Evolutionary conservation across 176 grass and related monocot species (phyloP).

Genomic region (Zea luxurians): DNA sequence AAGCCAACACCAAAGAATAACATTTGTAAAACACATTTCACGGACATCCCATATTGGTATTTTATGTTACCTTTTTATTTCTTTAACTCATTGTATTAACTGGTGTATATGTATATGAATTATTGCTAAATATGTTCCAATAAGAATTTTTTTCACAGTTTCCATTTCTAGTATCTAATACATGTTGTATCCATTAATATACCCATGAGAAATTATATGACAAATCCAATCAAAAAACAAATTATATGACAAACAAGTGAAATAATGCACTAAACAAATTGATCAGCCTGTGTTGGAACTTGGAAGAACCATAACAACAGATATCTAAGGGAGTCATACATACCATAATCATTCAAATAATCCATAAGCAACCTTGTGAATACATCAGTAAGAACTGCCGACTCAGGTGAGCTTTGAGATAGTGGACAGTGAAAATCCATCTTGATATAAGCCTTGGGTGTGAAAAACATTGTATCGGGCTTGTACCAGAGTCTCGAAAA

Average conservation of each 20-base stretch:
- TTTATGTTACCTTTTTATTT: neutral
- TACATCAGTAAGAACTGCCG: constrained; percentile 72
- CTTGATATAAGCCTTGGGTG: constrained; percentile 74
- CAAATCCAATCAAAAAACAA: too few relatives aligned
- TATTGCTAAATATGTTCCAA: neutral
- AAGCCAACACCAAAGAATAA: neutral
- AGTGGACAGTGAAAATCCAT: constrained; percentile 93
- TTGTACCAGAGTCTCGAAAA: constrained; percentile 97
- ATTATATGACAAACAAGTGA: constrained; percentile 6
- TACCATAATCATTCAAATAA: constrained; percentile 98
- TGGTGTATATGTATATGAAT: neutral
- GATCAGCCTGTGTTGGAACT: neutral
- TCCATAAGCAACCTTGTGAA: constrained; percentile 92
- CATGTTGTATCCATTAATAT: constrained; percentile 14
- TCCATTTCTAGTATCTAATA: constrained; percentile 7
- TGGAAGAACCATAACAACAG: constrained; percentile 14
- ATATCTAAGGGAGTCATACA: constrained; percentile 16
- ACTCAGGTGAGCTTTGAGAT: constrained; percentile 70
- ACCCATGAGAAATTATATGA: constrained; percentile 3
- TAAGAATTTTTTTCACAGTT: constrained; percentile 3
- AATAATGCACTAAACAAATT: constrained; percentile 17
- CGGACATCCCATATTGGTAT: neutral
- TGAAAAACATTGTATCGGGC: constrained; percentile 78
- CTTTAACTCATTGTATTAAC: neutral
- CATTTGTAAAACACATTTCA: neutral